Evolutionary conservation across 305 asterid species (phyloP).

Genomic region (Solanum chacoense): DNA sequence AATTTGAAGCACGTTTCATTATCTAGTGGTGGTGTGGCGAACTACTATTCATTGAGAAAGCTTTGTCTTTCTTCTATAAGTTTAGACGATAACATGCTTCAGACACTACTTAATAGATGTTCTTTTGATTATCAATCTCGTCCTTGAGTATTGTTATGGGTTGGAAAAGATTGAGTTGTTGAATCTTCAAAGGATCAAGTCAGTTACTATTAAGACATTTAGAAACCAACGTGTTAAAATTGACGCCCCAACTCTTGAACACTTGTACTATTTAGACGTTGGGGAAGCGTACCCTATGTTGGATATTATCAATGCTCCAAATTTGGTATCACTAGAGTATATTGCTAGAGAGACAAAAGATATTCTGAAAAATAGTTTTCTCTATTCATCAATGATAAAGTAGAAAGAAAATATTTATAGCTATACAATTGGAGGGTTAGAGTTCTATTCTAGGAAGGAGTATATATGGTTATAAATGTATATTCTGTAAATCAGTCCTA

Average conservation of each 20-base stretch:
- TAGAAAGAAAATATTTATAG: too few relatives aligned
- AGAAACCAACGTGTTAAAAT: neutral
- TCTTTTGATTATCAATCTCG: neutral
- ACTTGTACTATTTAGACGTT: neutral
- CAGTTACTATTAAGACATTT: neutral
- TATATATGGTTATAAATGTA: too few relatives aligned
- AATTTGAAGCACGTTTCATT: neutral
- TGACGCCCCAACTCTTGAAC: neutral
- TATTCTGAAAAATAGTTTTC: too few relatives aligned
- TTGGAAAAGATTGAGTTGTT: neutral
- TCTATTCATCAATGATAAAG: too few relatives aligned
- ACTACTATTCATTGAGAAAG: neutral
- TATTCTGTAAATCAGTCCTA: too few relatives aligned
- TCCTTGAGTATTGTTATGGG: neutral
- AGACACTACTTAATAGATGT: neutral
- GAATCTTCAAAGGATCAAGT: neutral
- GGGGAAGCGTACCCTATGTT: neutral
- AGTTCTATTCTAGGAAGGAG: too few relatives aligned
- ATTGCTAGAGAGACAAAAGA: too few relatives aligned
- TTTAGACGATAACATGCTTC: neutral
- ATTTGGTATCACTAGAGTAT: neutral
- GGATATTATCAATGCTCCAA: neutral
- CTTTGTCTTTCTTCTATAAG: neutral
- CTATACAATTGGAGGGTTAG: too few relatives aligned
- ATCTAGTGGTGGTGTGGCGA: neutral